A percentile compares a stretch with the other conserved stretches of the same genome.
These are phyloP conservation scores for Trichoderma pleuroti DNA, from an alignment of 2,329 filamentous ascomycete genomes.

Conservation along the genomic window DNA sequence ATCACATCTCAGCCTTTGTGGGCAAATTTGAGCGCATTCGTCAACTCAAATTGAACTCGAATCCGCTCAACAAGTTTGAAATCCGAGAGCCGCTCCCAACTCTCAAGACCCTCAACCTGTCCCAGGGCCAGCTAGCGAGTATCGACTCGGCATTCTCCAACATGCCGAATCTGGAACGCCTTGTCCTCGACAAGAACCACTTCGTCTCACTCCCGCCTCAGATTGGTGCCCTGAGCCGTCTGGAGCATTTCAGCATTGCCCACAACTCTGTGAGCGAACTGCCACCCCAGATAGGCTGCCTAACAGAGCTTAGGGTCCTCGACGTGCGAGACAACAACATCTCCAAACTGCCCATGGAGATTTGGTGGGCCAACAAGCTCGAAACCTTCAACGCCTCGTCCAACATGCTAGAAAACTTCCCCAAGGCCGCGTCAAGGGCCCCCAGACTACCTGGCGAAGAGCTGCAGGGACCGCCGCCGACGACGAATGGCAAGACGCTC, in stretches of 20 bases:
- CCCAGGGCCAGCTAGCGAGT: constrained; percentile 84
- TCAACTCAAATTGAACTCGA: constrained; percentile 85
- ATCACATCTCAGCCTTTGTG: constrained; percentile 83
- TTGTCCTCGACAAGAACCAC: constrained; percentile 92
- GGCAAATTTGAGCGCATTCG: constrained; percentile 84
- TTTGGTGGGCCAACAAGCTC: constrained; percentile 92
- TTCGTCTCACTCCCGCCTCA: constrained; percentile 85
- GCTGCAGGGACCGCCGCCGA: constrained; percentile 32
- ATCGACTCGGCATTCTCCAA: constrained; percentile 87
- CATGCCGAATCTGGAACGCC: constrained; percentile 79
- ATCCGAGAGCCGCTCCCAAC: constrained; percentile 73
- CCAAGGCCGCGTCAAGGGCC: constrained; percentile 73
- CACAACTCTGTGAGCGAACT: constrained; percentile 84
- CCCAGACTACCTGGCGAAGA: constrained; percentile 58
- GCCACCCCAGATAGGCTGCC: constrained; percentile 81
- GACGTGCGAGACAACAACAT: constrained; percentile 94
- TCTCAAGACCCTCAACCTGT: constrained; percentile 81
- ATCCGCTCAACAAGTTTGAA: constrained; percentile 91
- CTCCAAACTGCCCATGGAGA: constrained; percentile 78
- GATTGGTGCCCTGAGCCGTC: constrained; percentile 74
- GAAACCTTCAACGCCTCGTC: constrained; percentile 94
- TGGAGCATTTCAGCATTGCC: constrained; percentile 92
- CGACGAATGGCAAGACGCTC: constrained; percentile 41
- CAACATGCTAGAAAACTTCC: constrained; percentile 86
- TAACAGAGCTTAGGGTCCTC: constrained; percentile 78